Conservation (phyloP, 257 asterid genomes). For the Nicotiana tabacum region DNA sequence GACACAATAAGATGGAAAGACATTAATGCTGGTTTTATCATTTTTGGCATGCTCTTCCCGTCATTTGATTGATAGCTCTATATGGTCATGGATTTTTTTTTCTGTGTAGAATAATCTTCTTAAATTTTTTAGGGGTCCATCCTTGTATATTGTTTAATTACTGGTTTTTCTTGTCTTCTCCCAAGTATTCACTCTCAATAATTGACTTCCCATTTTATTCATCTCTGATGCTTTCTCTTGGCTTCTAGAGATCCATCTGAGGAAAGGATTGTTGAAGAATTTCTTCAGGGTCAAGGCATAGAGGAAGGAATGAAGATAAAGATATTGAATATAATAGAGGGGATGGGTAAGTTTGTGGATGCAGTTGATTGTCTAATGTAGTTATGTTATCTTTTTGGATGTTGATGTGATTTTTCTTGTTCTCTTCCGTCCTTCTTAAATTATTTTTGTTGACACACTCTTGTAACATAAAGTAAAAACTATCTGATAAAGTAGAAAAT, state of each 20-base stretch:
- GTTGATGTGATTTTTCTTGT: neutral
- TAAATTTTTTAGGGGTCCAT: neutral
- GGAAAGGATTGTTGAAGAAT: constrained; percentile 70
- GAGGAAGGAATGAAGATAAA: constrained; percentile 42
- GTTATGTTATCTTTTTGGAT: neutral
- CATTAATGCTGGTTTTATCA: neutral
- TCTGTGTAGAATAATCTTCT: neutral
- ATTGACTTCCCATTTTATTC: constrained; percentile 4
- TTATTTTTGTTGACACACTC: neutral
- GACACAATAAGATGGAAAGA: neutral
- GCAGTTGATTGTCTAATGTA: neutral
- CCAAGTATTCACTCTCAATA: neutral
- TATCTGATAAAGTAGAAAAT: neutral
- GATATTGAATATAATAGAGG: constrained; percentile 63
- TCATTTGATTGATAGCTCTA: constrained; percentile 5
- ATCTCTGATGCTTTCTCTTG: constrained; percentile 2
- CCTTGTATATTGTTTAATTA: neutral
- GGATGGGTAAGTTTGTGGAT: constrained; percentile 58
- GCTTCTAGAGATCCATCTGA: constrained; percentile 70
- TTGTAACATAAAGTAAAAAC: neutral
- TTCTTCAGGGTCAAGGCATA: constrained; percentile 67
- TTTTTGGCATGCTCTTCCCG: neutral
- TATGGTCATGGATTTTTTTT: neutral
- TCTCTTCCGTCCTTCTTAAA: neutral
- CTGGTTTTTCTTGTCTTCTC: neutral